Conservation (phyloP, 2,329 filamentous ascomycete species). For the Lachnellula occidentalis region DNA sequence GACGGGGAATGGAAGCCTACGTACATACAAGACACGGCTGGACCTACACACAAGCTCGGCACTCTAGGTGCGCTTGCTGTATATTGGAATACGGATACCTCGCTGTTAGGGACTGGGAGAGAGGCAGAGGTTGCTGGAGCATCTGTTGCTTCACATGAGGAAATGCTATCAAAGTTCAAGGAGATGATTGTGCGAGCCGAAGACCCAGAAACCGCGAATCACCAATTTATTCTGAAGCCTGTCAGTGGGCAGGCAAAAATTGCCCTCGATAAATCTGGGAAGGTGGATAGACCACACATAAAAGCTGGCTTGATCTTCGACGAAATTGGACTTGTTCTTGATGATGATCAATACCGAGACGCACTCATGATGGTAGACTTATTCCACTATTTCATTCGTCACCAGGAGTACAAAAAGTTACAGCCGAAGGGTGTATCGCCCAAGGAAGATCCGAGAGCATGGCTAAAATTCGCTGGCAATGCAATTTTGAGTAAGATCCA, state of each 20-base stretch:
- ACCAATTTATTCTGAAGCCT: constrained; percentile 94
- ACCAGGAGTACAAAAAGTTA: constrained; percentile 92
- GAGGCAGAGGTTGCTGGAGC: constrained; percentile 57
- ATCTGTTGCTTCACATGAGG: constrained; percentile 63
- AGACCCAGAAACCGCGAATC: constrained; percentile 46
- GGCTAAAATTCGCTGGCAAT: constrained; percentile 86
- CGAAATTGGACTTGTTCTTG: constrained; percentile 94
- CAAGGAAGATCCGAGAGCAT: constrained; percentile 86
- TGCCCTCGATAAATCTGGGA: constrained; percentile 89
- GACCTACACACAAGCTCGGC: constrained; percentile 87
- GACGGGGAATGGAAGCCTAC: constrained; percentile 92
- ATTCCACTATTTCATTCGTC: constrained; percentile 96
- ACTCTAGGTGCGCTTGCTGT: constrained; percentile 84
- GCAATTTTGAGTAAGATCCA: constrained; percentile 92
- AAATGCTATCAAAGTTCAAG: constrained; percentile 72
- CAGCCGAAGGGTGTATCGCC: constrained; percentile 77
- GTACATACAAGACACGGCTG: constrained; percentile 83
- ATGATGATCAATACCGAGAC: constrained; percentile 96
- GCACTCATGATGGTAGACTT: constrained; percentile 96
- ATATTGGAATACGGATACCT: constrained; percentile 96
- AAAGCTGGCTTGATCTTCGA: constrained; percentile 92
- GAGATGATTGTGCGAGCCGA: constrained; percentile 72
- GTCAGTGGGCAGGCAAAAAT: constrained; percentile 94
- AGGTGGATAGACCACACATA: constrained; percentile 71
- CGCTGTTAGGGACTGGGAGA: constrained; percentile 75